phyloP scores from a whole-genome alignment of 2,329 filamentous ascomycete species.

The Colletotrichum horii region DNA sequence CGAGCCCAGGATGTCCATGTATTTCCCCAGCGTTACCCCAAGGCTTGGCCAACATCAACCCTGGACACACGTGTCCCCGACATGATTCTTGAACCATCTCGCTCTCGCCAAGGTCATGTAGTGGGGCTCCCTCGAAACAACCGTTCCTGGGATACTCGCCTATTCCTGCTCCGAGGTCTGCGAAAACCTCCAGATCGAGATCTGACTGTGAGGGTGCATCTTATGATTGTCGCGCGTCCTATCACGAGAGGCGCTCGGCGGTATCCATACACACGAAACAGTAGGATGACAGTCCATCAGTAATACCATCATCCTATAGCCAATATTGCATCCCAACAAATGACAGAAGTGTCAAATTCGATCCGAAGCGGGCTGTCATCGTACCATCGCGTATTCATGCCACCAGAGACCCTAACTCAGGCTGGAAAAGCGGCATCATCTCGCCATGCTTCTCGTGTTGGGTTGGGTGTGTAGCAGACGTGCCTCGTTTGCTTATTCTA shows the following conservation, averaged over 20 bases:
- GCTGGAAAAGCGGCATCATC: not conserved
- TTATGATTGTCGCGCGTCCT: not conserved
- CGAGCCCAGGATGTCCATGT: not conserved
- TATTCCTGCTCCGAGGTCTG: not conserved
- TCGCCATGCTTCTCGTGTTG: not conserved
- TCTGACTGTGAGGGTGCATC: not conserved
- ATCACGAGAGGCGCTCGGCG: not conserved
- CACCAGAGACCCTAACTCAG: not conserved
- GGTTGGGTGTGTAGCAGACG: not conserved
- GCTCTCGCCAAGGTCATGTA: not conserved
- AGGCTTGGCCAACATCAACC: not conserved
- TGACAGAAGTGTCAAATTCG: not conserved
- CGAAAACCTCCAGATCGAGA: not conserved
- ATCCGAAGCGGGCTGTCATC: not conserved
- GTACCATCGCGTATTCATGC: not conserved
- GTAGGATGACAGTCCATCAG: not conserved
- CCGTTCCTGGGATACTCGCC: not conserved
- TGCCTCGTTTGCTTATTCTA: not conserved
- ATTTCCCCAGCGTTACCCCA: not conserved
- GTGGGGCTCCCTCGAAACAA: slow-evolving; percentile 5
- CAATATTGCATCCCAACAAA: not conserved
- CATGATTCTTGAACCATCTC: not conserved
- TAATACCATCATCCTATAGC: not conserved
- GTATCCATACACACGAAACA: slow-evolving; percentile 11
- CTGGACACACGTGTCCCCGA: not conserved